phyloP scores from a whole-genome alignment of 2,329 filamentous ascomycete species.

The Macrophomina phaseolina region DNA sequence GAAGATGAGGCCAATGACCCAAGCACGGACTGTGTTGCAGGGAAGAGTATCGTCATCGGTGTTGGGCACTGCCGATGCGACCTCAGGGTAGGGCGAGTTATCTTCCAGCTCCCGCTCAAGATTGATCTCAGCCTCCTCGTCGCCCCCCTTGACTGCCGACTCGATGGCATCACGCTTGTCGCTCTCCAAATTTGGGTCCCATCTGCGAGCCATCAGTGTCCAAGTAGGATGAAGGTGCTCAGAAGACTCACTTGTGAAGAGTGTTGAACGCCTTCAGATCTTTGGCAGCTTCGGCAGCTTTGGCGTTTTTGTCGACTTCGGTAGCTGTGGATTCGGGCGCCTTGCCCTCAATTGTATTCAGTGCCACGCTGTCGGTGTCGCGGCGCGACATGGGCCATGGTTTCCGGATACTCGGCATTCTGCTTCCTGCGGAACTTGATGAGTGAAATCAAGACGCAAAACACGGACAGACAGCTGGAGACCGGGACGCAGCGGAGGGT shows the following conservation, averaged over 20 bases:
- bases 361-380: constrained; percentile 5
- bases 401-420: constrained; percentile 24
- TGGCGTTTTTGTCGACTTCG: not conserved
- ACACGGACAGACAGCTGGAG: not conserved
- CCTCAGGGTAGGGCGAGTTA: constrained; percentile 31
- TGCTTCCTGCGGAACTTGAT: not conserved
- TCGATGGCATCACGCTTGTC: constrained; percentile 30
- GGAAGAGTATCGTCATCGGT: constrained; percentile 26
- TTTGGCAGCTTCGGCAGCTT: constrained; percentile 12
- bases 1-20: constrained; percentile 39
- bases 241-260: constrained; percentile 1
- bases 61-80: constrained; percentile 27
- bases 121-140: constrained; percentile 38
- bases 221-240: too few relatives aligned
- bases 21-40: constrained; percentile 31
- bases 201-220: not conserved
- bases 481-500: not conserved
- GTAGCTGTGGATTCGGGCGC: not conserved
- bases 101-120: constrained; percentile 30
- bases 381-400: constrained; percentile 17
- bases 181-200: constrained; percentile 26
- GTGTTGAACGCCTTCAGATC: constrained; percentile 25
- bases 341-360: constrained; percentile 17
- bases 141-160: constrained; percentile 29
- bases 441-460: not conserved